Evolutionary conservation across 495 filamentous ascomycete species (phyloP), one percentile per base, ranked within the genome.

Genomic region (Poronia punctata): DNA sequence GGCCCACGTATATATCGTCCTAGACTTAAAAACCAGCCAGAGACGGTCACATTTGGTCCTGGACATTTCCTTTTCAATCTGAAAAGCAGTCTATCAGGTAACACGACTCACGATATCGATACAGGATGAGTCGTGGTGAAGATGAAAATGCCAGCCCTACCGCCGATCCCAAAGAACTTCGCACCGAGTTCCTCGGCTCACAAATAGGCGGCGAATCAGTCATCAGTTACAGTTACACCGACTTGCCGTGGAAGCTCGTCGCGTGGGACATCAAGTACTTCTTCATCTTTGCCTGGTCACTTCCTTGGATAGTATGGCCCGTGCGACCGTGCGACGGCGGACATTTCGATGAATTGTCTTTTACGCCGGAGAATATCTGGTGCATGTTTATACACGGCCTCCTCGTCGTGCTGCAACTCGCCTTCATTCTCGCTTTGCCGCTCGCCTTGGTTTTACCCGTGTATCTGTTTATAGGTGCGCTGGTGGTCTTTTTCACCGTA

Each of bases 141-240:
- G n/a, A 15, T 15, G 16, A 23, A 6, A 26, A 4, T 21, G 9
- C 11, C 40, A 15, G 16, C 7, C 20, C 8, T 12, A 18, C 5
- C 38, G 18, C 26, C 28, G 41, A 26, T 7, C 22, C 38, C 31
- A 31, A 28, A 27, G 53, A 45, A 40, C 44, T 52, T 22, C 54
- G 35, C 25, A 63, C 58, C 23, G 52, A 63, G 26, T 74, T 75
- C 56, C 67, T 70, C 50, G 64, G 64, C 43, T 76, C 71, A 1
- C 72, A 76, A 45, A 56, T 74, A 27, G 72, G 72, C n/a, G 65
- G 64, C 37, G 50, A 60, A 40, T 56, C 61, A 5, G 59, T 68
- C 37, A 67, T 68, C 46, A 70, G 65, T 43, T 71, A 71, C 51
- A 60, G 60, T 31, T 82, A 83, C 52, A 83, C 80, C n/a, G 70